These are phyloP conservation scores for Dactylorhiza incarnata DNA, from an alignment of 106 monocot genomes.

Conservation along the genomic window DNA sequence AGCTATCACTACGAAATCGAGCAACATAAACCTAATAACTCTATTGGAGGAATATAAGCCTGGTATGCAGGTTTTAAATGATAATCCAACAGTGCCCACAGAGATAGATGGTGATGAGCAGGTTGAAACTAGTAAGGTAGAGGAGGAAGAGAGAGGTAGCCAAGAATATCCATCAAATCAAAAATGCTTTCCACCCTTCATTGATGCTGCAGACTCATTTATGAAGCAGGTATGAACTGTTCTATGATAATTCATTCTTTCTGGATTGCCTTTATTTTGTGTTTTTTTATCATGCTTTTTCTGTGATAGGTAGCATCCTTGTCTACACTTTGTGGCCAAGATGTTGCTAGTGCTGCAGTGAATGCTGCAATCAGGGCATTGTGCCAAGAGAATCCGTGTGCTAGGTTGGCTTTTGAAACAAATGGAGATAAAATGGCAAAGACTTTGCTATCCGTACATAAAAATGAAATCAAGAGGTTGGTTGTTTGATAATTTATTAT, in stretches of 20 bases:
- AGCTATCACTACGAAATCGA: constrained; percentile 26
- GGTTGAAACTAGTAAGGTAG: constrained; percentile 17
- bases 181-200: constrained; percentile 31
- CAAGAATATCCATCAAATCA: constrained; percentile 38
- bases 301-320: constrained; percentile 70
- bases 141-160: constrained; percentile 17
- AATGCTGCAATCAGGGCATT: constrained; percentile 55
- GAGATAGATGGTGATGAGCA: constrained; percentile 5
- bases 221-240: constrained; percentile 48
- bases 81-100: constrained; percentile 3
- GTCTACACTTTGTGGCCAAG: constrained; percentile 48
- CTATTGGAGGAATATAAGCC: not conserved
- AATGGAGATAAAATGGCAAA: constrained; percentile 6
- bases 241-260: not conserved
- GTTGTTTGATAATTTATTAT: not conserved
- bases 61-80: constrained; percentile 3
- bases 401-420: constrained; percentile 36
- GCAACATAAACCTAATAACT: constrained; percentile 10
- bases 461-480: constrained; percentile 33
- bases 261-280: not conserved
- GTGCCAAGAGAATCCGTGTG: constrained; percentile 51
- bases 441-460: constrained; percentile 4
- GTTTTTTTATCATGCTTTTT: not conserved
- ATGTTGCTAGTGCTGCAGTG: constrained; percentile 64
- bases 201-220: constrained; percentile 42